Evolutionary conservation across 352 stramenopile genomes (phyloP), one percentile per base, ranked within the genome.

Genomic region (Peronospora destructor): DNA sequence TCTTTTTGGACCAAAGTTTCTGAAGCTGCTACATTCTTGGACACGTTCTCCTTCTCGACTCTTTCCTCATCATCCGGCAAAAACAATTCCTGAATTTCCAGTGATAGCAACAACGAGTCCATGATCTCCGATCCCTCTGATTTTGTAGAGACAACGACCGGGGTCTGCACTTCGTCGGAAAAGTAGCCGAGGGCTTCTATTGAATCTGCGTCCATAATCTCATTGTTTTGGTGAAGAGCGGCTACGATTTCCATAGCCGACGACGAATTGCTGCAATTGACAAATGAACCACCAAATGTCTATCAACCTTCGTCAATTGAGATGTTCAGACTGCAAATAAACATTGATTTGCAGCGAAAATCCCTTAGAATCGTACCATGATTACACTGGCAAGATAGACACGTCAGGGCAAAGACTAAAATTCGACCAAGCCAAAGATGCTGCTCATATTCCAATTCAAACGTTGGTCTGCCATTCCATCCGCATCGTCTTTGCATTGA

Each of bases 151-250:
- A 12, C 12, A 10, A 28, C 10, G 4, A 37, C 10, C 2, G 42
- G 32, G 10, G 7, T n/a, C 4, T 38, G 23, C 38, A 45, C 14
- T 0, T 56, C 53, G n/a, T 64, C 47, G 11, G 44, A 50, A n/a
- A 67, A 64, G 29, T 41, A 64, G 25, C 53, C 39, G 2, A 67
- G 49, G 3, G 59, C 59, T 41, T 63, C 54, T 19, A 63, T 56
- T 10, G 64, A 39, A n/a, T 60, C 59, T 12, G 51, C 44, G 21
- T 67, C 53, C 41, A 59, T 32, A 14, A 33, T 11, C 6, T 25
- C 17, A 1, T n/a, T 17, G 7, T 6, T 23, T 10, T 16, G 32
- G 14, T 42, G 4, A 13, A 17, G 16, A 17, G 17, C 4, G 25
- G 39, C 17, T 17, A 40, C 39, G 17, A 44, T 40, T 32, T 47